A percentile compares a stretch with the other conserved stretches of the same genome.
phyloP scores from a whole-genome alignment of 768 basidiomycete genomes.

The Agaricus subrufescens region DNA sequence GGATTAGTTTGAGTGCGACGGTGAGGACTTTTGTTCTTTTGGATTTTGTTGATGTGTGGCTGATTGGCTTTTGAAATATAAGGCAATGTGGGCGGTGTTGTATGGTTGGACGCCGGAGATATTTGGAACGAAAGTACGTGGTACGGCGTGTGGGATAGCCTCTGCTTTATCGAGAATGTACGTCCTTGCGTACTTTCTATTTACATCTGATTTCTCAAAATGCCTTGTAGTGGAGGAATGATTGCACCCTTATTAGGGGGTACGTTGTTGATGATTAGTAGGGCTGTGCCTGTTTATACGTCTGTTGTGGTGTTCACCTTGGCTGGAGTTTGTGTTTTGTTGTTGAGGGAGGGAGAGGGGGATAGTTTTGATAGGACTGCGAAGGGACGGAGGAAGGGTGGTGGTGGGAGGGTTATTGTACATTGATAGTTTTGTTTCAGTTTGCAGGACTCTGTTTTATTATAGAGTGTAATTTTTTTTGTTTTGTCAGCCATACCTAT shows the following conservation, averaged over 20 bases:
- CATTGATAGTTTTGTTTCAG: conserved; percentile 17
- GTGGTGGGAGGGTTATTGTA: conserved; percentile 10
- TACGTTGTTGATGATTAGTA: conserved; percentile 57
- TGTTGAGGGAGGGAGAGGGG: conserved; percentile 49
- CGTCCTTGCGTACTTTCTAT: conserved; percentile 19
- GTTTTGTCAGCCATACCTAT: too few species aligned
- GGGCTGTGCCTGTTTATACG: conserved; percentile 71
- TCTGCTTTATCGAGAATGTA: conserved; percentile 83
- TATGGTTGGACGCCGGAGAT: conserved; percentile 91
- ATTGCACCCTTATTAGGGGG: conserved; percentile 82
- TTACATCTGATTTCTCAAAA: not conserved
- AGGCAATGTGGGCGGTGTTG: conserved; percentile 86
- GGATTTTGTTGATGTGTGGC: not conserved
- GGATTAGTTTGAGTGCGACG: conserved; percentile 74
- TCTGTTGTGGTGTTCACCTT: conserved; percentile 63
- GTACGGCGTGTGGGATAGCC: conserved; percentile 85
- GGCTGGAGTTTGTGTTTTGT: conserved; percentile 57
- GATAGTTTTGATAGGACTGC: conserved; percentile 22
- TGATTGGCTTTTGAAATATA: not conserved
- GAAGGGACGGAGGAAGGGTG: conserved; percentile 12
- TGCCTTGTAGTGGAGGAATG: conserved; percentile 69
- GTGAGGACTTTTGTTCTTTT: conserved; percentile 26
- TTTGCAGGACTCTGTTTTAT: too few species aligned
- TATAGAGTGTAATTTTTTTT: too few species aligned
- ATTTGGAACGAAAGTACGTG: conserved; percentile 80